Evolutionary conservation across 2,329 filamentous ascomycete genomes (phyloP).

Genomic region (Davidsoniella australis): DNA sequence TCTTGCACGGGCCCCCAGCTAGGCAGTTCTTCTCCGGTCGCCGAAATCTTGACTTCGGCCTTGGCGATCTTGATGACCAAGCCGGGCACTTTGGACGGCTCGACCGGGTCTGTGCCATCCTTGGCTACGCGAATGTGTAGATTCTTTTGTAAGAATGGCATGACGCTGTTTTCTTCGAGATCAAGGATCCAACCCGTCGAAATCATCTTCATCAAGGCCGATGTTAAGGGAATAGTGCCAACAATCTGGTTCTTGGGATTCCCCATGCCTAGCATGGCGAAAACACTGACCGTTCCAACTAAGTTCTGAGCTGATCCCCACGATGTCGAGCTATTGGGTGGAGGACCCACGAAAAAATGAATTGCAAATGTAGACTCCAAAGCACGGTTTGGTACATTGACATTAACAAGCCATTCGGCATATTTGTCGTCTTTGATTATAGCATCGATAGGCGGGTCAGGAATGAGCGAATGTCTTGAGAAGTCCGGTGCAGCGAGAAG

Average conservation of each 20-base stretch:
- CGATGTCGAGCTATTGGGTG: conserved; percentile 24
- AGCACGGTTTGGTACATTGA: conserved; percentile 43
- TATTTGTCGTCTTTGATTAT: conserved; percentile 27
- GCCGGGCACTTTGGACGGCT: conserved; percentile 18
- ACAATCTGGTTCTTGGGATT: conserved; percentile 17
- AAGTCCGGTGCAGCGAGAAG: conserved; percentile 11
- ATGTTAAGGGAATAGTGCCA: conserved; percentile 33
- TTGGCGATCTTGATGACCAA: conserved; percentile 23
- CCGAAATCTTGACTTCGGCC: conserved; percentile 21
- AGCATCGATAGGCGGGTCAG: conserved; percentile 15
- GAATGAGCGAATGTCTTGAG: conserved; percentile 9
- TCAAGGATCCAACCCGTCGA: conserved; percentile 21
- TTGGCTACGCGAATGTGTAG: conserved; percentile 22
- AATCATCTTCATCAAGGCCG: conserved; percentile 28
- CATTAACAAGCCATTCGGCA: conserved; percentile 51
- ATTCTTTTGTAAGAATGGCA: conserved; percentile 25
- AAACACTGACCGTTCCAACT: conserved; percentile 44
- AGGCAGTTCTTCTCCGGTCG: conserved; percentile 20
- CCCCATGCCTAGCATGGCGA: conserved; percentile 22
- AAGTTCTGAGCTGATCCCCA: conserved; percentile 40
- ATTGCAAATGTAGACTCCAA: conserved; percentile 43
- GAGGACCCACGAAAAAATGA: conserved; percentile 49
- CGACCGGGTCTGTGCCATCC: conserved; percentile 17
- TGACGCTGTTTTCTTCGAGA: conserved; percentile 22
- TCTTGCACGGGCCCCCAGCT: conserved; percentile 20